Evolutionary conservation across 2,329 filamentous ascomycete species (phyloP).

Genomic region (Biscogniauxia mediterranea): DNA sequence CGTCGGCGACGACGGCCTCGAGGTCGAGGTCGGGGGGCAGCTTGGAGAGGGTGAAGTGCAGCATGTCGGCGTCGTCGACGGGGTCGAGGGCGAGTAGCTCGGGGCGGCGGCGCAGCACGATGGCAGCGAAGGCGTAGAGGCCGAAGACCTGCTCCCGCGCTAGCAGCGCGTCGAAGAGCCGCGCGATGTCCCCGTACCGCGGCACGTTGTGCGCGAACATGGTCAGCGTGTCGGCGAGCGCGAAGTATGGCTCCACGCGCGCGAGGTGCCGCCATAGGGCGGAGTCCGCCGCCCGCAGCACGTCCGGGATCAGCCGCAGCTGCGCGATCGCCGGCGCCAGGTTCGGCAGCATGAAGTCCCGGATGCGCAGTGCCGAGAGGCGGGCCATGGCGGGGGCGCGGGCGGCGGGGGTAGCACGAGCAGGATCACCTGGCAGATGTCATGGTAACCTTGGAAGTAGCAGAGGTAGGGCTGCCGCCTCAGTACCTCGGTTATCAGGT

Average conservation of each 20-base stretch:
- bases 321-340: constrained; percentile 79
- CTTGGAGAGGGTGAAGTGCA: constrained; percentile 84
- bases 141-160: constrained; percentile 84
- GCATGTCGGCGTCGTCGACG: constrained; percentile 82
- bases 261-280: constrained; percentile 73
- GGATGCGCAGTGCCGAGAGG: constrained; percentile 86
- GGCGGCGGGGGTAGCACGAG: constrained; percentile 67
- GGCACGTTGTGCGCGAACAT: constrained; percentile 97
- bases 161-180: constrained; percentile 89
- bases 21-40: constrained; percentile 79
- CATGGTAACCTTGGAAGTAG: constrained; percentile 98
- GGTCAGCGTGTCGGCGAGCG: constrained; percentile 87
- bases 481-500: constrained; percentile 77
- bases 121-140: constrained; percentile 88
- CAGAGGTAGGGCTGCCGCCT: constrained; percentile 78
- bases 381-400: constrained; percentile 67
- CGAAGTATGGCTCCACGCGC: constrained; percentile 82
- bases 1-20: constrained; percentile 69
- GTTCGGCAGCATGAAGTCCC: constrained; percentile 95
- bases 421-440: constrained; percentile 94
- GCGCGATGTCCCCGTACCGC: constrained; percentile 81
- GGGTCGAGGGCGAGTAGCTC: constrained; percentile 80
- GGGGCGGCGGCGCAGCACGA: constrained; percentile 74
- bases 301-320: constrained; percentile 80
- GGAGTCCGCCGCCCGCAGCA: constrained; percentile 71